A percentile compares a stretch with the other conserved stretches of the same genome.
Evolutionary conservation across 345 rosid species (phyloP).

Genomic region (Lepidium sativum): DNA sequence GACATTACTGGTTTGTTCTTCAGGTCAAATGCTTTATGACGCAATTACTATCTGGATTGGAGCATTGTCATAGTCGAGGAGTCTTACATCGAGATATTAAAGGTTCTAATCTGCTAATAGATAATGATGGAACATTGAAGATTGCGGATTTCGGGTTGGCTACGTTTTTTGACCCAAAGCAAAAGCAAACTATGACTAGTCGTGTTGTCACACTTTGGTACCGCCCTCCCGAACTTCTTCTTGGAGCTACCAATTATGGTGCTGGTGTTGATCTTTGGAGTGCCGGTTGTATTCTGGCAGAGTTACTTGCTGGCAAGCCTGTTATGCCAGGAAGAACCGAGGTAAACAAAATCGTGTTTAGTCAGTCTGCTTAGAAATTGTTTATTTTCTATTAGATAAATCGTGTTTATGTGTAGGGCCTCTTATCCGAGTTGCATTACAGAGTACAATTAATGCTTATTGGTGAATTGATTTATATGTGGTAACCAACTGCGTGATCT

Average conservation of each 20-base stretch:
- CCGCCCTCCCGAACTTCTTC: conserved; percentile 91
- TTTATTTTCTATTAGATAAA: background rate
- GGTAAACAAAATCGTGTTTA: conserved; percentile 34
- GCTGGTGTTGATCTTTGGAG: conserved; percentile 92
- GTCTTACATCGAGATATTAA: conserved; percentile 88
- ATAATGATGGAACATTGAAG: conserved; percentile 68
- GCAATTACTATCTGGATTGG: conserved; percentile 78
- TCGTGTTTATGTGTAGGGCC: background rate
- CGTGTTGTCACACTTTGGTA: conserved; percentile 97
- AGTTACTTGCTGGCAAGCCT: conserved; percentile 79
- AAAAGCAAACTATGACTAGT: conserved; percentile 69
- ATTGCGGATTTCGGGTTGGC: conserved; percentile 94
- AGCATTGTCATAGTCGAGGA: conserved; percentile 77
- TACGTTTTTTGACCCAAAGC: conserved; percentile 54
- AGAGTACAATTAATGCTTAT: background rate
- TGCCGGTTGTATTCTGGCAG: conserved; percentile 91
- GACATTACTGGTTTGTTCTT: background rate
- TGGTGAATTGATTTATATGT: conserved; percentile 1
- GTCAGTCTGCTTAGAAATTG: background rate
- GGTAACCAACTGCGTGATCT: background rate
- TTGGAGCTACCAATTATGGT: conserved; percentile 70
- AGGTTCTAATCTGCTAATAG: conserved; percentile 79
- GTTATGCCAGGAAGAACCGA: conserved; percentile 90
- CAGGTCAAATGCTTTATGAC: conserved; percentile 82
- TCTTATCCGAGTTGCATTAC: background rate